A percentile compares a stretch with the other conserved stretches of the same genome.
These are phyloP conservation scores for Termitomyces eurrhizus DNA, from an alignment of 768 basidiomycete genomes.

Conservation along the genomic window DNA sequence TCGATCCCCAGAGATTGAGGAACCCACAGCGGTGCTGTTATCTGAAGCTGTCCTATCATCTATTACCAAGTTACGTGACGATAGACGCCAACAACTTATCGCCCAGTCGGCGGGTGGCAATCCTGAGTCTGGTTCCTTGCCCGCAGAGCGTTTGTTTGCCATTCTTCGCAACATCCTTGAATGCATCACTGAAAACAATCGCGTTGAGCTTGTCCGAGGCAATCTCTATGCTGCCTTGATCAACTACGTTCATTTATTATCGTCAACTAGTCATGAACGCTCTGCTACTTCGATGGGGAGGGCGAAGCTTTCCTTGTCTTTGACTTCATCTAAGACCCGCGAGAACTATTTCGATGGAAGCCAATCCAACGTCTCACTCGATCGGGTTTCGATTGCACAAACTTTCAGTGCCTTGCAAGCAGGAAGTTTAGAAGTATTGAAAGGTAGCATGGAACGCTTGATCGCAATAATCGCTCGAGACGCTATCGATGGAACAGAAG, in stretches of 20 bases:
- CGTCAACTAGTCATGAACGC: constrained; percentile 26
- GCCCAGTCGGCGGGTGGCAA: constrained; percentile 64
- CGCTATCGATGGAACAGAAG: constrained; percentile 91
- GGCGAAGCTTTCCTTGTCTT: constrained; percentile 20
- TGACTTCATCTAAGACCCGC: constrained; percentile 35
- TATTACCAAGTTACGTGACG: constrained; percentile 87
- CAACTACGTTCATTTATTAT: constrained; percentile 83
- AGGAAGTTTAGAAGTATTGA: constrained; percentile 65
- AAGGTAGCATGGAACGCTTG: constrained; percentile 66
- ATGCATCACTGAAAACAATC: constrained; percentile 71
- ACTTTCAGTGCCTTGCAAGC: constrained; percentile 41
- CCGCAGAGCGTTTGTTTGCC: constrained; percentile 72
- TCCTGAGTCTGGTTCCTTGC: constrained; percentile 62
- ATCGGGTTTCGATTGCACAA: constrained; percentile 17
- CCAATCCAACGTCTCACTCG: constrained; percentile 28
- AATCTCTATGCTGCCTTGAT: constrained; percentile 91
- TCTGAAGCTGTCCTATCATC: constrained; percentile 79
- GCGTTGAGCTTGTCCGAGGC: constrained; percentile 83
- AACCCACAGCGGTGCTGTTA: constrained; percentile 75
- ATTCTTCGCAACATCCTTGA: constrained; percentile 74
- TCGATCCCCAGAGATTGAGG: constrained; percentile 58
- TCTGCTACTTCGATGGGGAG: neutral
- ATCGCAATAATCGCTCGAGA: constrained; percentile 77
- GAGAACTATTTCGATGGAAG: constrained; percentile 40
- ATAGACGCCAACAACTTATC: constrained; percentile 64